Percentiles rank a stretch among this genome's conserved stretches.
Evolutionary conservation across 345 rosid species (phyloP).

Genomic region (Noccaea caerulescens): DNA sequence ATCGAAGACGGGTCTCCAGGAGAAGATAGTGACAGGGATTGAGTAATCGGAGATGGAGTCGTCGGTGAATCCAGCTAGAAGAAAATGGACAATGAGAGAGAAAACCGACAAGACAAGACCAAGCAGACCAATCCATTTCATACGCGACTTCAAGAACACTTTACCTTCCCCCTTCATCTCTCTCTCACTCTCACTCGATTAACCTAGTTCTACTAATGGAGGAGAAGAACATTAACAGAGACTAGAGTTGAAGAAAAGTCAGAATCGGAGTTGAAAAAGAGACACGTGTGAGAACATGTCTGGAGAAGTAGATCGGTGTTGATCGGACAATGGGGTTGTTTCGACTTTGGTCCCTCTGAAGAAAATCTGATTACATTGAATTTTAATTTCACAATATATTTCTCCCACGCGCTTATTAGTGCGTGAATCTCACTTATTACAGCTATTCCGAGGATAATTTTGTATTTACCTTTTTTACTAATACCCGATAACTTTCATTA

Average conservation of each 20-base stretch:
- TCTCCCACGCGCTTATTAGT: conserved; percentile 3
- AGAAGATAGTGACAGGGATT: conserved; percentile 83
- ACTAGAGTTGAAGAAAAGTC: conserved; percentile 25
- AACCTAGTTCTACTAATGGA: conserved; percentile 10
- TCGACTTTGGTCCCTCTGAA: conserved; percentile 39
- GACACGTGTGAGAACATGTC: conserved; percentile 46
- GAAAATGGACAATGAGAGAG: conserved; percentile 77
- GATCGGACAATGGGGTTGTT: conserved; percentile 45
- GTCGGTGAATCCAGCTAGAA: conserved; percentile 83
- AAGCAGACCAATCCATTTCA: conserved; percentile 85
- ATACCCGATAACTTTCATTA: no score
- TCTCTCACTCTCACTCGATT: conserved; percentile 6
- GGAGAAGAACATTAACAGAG: conserved; percentile 34
- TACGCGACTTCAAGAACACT: conserved; percentile 67
- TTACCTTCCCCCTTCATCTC: conserved; percentile 84
- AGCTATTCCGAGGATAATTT: no score
- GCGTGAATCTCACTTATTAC: conserved; percentile 13
- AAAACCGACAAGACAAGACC: conserved; percentile 76
- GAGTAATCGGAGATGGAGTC: conserved; percentile 76
- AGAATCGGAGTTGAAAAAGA: conserved; percentile 1
- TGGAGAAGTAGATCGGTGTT: conserved; percentile 47
- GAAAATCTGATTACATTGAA: conserved; percentile 6
- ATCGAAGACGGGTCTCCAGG: conserved; percentile 95
- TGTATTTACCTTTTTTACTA: no score
- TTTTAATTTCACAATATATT: not conserved